These are phyloP conservation scores for Lepiota venenata DNA, from an alignment of 768 basidiomycete genomes.

Conservation along the genomic window DNA sequence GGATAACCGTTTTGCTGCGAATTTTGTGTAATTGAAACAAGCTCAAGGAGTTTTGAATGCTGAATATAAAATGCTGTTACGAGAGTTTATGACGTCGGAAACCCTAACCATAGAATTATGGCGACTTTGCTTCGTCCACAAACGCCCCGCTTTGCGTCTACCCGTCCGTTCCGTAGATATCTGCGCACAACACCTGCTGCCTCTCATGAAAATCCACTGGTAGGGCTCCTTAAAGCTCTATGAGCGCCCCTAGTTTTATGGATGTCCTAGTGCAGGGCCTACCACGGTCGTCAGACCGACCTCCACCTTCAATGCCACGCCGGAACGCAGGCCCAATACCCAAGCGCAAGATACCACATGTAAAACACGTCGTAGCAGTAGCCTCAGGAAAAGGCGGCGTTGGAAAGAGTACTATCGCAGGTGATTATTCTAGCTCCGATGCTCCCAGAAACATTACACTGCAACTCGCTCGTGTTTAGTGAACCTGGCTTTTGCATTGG, in stretches of 20 bases:
- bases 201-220: conserved; percentile 56
- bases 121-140: neutral
- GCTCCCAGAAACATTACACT: neutral
- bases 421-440: conserved; percentile 36
- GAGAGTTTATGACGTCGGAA: neutral
- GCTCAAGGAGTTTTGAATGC: neutral
- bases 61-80: neutral
- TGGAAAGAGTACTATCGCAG: conserved; percentile 91
- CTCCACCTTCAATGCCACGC: conserved; percentile 55
- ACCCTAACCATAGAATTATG: neutral
- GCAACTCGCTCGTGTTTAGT: conserved; percentile 36
- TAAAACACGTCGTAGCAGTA: conserved; percentile 78
- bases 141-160: neutral
- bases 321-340: conserved; percentile 49
- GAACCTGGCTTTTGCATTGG: conserved; percentile 78
- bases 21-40: neutral
- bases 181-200: neutral
- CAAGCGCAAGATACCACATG: conserved; percentile 64
- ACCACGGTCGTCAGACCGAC: conserved; percentile 20
- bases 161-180: neutral
- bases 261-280: conserved; percentile 23
- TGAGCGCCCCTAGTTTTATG: neutral
- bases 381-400: conserved; percentile 96
- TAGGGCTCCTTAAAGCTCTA: conserved; percentile 21
- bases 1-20: neutral